phyloP scores from a whole-genome alignment of 2,329 filamentous ascomycete genomes.

The Epichloe uncinata region DNA sequence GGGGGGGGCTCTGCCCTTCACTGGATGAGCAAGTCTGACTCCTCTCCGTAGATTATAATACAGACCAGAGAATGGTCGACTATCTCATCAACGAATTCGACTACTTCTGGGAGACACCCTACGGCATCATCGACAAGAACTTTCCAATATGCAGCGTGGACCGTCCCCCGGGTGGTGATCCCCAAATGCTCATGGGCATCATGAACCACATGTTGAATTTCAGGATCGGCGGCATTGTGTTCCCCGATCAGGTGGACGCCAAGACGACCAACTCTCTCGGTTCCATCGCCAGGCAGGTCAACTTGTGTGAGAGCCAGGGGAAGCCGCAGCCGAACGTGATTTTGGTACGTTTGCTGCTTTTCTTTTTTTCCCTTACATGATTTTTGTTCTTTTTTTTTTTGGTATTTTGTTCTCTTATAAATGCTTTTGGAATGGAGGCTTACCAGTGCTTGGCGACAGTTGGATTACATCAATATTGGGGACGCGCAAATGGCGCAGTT shows the following conservation, averaged over 20 bases:
- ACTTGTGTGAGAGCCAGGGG: slow-evolving; percentile 15
- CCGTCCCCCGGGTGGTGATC: slow-evolving; percentile 35
- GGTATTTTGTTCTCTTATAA: too few species aligned
- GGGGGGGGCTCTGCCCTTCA: background rate
- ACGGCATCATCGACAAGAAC: slow-evolving; percentile 43
- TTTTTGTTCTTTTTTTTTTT: too few species aligned
- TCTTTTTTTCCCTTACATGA: background rate
- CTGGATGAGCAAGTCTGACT: background rate
- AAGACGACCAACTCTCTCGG: slow-evolving; percentile 22
- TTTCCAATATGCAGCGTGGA: slow-evolving; percentile 54
- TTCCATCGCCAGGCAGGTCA: slow-evolving; percentile 17
- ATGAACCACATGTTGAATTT: slow-evolving; percentile 26
- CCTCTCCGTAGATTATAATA: slow-evolving; percentile 41
- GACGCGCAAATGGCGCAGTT: slow-evolving; percentile 25
- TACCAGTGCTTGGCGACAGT: slow-evolving; percentile 14
- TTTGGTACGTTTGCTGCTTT: slow-evolving; percentile 14
- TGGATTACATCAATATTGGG: slow-evolving; percentile 30
- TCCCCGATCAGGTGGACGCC: slow-evolving; percentile 20
- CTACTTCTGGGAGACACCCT: slow-evolving; percentile 62
- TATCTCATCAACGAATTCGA: slow-evolving; percentile 53
- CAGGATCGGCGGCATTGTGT: slow-evolving; percentile 18
- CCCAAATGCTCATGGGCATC: slow-evolving; percentile 29
- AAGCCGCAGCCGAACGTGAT: slow-evolving; percentile 18
- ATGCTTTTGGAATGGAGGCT: slow-evolving; percentile 6
- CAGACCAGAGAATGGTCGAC: slow-evolving; percentile 34